Conservation (phyloP, 2,329 filamentous ascomycete genomes). For the Alternaria conjuncta region DNA sequence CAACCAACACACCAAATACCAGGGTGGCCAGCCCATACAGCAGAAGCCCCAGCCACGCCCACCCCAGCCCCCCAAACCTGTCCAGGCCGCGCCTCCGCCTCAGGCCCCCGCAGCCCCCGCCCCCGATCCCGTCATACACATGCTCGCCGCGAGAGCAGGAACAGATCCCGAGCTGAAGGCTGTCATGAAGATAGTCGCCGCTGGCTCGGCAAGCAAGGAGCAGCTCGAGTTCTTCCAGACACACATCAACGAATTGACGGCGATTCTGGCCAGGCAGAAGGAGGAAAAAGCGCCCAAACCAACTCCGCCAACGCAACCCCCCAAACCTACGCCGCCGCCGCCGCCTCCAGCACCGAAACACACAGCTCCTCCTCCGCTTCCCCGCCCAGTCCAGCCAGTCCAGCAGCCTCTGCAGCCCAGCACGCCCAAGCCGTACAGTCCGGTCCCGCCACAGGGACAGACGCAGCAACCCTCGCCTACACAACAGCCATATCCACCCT, state of each 20-base stretch:
- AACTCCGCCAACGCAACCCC: constrained; percentile 22
- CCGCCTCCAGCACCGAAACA: constrained; percentile 16
- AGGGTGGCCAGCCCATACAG: constrained; percentile 20
- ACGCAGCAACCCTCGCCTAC: constrained; percentile 26
- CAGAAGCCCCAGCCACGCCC: constrained; percentile 36
- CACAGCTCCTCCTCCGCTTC: constrained; percentile 19
- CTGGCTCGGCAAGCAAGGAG: constrained; percentile 72
- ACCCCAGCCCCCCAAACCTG: constrained; percentile 32
- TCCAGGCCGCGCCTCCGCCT: constrained; percentile 30
- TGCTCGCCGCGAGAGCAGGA: constrained; percentile 76
- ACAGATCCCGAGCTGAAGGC: constrained; percentile 75
- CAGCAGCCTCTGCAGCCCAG: constrained; percentile 18
- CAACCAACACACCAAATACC: constrained; percentile 35
- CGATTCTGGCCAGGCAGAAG: constrained; percentile 53
- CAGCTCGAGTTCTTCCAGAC: constrained; percentile 79
- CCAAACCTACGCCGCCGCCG: constrained; percentile 18
- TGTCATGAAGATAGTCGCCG: constrained; percentile 83
- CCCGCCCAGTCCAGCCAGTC: constrained; percentile 19
- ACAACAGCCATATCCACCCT: constrained; percentile 27
- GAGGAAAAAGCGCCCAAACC: constrained; percentile 33
- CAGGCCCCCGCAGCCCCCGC: constrained; percentile 43
- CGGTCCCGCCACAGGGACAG: constrained; percentile 7
- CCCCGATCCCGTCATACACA: constrained; percentile 80
- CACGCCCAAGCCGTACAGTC: constrained; percentile 11
- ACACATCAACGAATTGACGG: constrained; percentile 80